Evolutionary conservation across 2,329 filamentous ascomycete genomes (phyloP).

Genomic region (Trichoderma atroviride): DNA sequence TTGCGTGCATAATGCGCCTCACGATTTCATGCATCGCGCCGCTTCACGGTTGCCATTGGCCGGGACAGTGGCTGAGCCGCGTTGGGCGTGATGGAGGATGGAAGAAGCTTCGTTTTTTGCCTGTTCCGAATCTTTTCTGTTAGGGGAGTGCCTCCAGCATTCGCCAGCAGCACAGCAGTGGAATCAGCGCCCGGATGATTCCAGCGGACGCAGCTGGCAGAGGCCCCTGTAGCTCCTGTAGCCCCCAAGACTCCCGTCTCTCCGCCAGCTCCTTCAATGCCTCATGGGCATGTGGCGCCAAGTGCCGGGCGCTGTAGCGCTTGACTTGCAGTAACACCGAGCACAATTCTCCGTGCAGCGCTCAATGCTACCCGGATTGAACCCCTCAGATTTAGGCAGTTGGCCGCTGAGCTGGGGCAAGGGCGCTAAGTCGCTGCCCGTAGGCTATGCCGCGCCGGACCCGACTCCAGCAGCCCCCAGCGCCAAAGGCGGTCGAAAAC

Average conservation of each 20-base stretch:
- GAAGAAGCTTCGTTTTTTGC: background rate
- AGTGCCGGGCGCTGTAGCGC: background rate
- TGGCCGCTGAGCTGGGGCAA: background rate
- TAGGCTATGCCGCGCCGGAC: background rate
- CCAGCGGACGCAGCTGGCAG: background rate
- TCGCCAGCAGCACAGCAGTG: background rate
- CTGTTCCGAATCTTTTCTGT: background rate
- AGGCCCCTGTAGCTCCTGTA: background rate
- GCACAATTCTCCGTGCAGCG: background rate
- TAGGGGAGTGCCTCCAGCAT: background rate
- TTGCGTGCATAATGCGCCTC: background rate
- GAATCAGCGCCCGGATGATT: background rate
- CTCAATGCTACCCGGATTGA: background rate
- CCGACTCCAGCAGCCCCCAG: background rate
- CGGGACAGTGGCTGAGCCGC: background rate
- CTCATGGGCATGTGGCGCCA: background rate
- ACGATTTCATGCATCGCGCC: background rate
- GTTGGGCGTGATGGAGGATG: background rate
- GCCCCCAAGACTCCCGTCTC: too few relatives aligned
- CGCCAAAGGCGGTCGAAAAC: constrained; percentile 6
- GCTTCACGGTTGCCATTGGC: background rate
- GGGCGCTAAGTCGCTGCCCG: background rate
- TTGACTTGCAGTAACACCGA: too few relatives aligned
- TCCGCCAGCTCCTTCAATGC: background rate
- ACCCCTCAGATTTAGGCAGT: background rate